These are phyloP conservation scores for Allodekkera sacchari DNA, from an alignment of 805 yeast species.

Conservation along the genomic window DNA sequence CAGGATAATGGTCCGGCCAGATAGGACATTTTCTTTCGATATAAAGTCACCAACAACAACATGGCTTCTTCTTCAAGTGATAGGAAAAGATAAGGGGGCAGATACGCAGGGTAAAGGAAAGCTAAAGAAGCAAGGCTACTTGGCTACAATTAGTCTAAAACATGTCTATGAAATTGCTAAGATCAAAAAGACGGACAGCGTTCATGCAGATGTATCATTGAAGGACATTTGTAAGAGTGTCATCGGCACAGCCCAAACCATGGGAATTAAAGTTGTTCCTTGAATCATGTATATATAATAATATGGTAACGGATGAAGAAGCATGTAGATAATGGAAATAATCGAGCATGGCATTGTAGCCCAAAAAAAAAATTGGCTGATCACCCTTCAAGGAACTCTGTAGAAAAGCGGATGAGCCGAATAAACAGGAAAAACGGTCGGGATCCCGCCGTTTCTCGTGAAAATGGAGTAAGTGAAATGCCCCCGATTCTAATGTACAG, in stretches of 20 bases:
- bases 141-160: slow-evolving; percentile 53
- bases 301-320: neutral
- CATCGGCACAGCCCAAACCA: slow-evolving; percentile 79
- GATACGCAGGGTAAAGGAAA: slow-evolving; percentile 64
- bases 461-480: neutral
- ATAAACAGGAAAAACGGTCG: too few species aligned
- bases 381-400: too few species aligned
- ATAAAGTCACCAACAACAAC: slow-evolving; percentile 89
- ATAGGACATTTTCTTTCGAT: slow-evolving; percentile 79
- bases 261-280: slow-evolving; percentile 78
- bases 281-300: slow-evolving; percentile 20
- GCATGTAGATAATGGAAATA: neutral
- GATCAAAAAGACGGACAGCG: slow-evolving; percentile 79
- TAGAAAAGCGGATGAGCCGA: too few species aligned
- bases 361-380: too few species aligned
- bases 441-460: neutral
- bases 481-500: neutral
- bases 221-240: slow-evolving; percentile 75
- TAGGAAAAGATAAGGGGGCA: slow-evolving; percentile 73
- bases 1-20: slow-evolving; percentile 80
- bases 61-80: slow-evolving; percentile 75
- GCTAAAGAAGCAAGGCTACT: slow-evolving; percentile 23
- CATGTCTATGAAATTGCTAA: slow-evolving; percentile 93
- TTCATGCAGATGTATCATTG: slow-evolving; percentile 62
- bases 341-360: too few species aligned